Evolutionary conservation across 2,329 filamentous ascomycete genomes (phyloP), one percentile per base, ranked within the genome.

Genomic region (Diaporthe sp.): DNA sequence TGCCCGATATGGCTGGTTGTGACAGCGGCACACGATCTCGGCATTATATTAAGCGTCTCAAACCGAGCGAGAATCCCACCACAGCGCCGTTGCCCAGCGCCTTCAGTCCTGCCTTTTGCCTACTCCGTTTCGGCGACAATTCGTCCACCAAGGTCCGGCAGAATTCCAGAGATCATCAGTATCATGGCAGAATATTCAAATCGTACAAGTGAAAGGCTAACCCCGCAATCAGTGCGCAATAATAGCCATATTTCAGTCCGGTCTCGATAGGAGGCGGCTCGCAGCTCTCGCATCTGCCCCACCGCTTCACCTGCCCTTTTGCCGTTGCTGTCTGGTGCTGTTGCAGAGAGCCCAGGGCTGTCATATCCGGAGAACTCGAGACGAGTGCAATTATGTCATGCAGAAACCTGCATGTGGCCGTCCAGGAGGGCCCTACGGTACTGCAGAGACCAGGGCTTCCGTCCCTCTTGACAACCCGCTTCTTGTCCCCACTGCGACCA

Each of bases 401-500:
- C 62, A 70, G 65, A 57, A 67, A 44, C 70, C 46, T 73, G 74
- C 74, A 75, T 70, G 62, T 62, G 44, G 53, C 53, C 53, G 42
- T 37, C 58, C 34, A 51, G 51, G 53, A 68, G 42, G 37, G 67
- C 53, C 49, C 34, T 25, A 37, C 31, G 25, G 65, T 25, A 37
- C 31, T 37, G 65, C 55, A 70, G 67, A 37, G 31, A 49, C 55
- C 25, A 74, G 75, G 58, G 49, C 81, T 79, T 81, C 79, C 81
- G 81, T 82, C 55, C 68, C 53, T 82, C 82, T 82, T 80, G 78
- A 81, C 78, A 77, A 65, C 78, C 77, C 70, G 65, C 46, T 53
- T 68, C 49, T 39, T 61, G 73, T 77, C 53, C 55, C 58, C 70
- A 71, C 74, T 39, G 62, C 53, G 57, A 70, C 44, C 75, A 69